Evolutionary conservation across 169 alveolate species (phyloP), one percentile per base, ranked within the genome.

Genomic region (Eimeria falciformis): DNA sequence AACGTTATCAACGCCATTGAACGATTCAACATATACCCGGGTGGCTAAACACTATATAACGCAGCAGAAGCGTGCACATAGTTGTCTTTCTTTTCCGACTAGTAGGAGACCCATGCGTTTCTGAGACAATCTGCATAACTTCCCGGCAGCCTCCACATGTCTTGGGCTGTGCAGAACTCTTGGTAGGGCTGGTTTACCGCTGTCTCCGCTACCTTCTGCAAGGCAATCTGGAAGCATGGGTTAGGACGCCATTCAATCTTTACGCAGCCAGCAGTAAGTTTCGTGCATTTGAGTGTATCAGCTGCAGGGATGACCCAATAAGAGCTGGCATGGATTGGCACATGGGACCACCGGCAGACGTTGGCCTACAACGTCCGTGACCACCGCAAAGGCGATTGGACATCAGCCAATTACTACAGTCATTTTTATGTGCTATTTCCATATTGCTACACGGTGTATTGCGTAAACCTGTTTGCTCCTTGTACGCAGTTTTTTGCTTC

Each of bases 21-120:
- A n/a, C 84, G 96, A 21, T 94, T 91, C 75, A 94, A 94, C 69
- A 85, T 94, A 53, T 93, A 79, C 92, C 96, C 94, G 47, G 96
- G 94, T 62, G 25, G n/a, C 6, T 21, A 50, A 21, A 0, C 0
- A 50, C 62, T 50, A 12, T n/a, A 0, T 50, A n/a, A n/a, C n/a
- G n/a, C n/a, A n/a, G n/a, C n/a, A n/a, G n/a, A n/a, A n/a, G n/a
- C n/a, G n/a, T n/a, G 1, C 62, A 50, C 62, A 12, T 1, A 50
- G 62, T 50, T 50, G 11, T 50, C 4, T 50, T 6, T 50, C 62
- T 50, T 50, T 12, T 12, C 18, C 0, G 18, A 0, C 18, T 50
- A 12, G 18, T 21, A 12, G 62, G 62, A 50, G 11, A 21, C 0
- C 18, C 18, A 50, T n/a, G n/a, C n/a, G n/a, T n/a, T n/a, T n/a